Conservation (phyloP, 148 eudicot genomes). For the Camellia japonica region DNA sequence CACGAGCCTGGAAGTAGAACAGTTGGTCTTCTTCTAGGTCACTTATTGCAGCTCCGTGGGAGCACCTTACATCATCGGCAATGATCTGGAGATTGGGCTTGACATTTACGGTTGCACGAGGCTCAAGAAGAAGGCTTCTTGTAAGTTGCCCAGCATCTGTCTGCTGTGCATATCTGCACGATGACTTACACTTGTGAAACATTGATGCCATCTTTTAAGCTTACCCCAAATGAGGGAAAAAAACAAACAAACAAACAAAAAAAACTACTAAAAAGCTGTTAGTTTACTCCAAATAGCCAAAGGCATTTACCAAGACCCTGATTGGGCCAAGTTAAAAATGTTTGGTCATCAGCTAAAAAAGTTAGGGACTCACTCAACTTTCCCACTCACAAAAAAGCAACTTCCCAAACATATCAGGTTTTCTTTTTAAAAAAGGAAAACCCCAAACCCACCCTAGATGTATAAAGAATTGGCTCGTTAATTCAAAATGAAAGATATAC, state of each 20-base stretch:
- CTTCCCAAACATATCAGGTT: too few species aligned
- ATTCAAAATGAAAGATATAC: not conserved
- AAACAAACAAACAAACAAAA: too few species aligned
- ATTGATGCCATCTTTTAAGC: too few species aligned
- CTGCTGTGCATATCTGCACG: constrained; percentile 74
- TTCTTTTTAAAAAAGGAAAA: too few species aligned
- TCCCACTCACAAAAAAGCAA: too few species aligned
- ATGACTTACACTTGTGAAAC: not conserved
- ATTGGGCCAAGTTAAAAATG: too few species aligned
- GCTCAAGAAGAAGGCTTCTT: constrained; percentile 86
- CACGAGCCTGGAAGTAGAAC: constrained; percentile 85
- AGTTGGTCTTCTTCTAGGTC: constrained; percentile 85
- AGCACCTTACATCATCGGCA: constrained; percentile 93
- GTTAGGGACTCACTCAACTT: too few species aligned
- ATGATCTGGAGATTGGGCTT: constrained; percentile 88
- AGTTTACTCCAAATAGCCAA: too few species aligned
- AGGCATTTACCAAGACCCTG: too few species aligned
- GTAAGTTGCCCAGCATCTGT: constrained; percentile 95
- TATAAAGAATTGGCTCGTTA: not conserved
- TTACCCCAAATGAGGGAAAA: too few species aligned
- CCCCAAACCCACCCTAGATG: not conserved
- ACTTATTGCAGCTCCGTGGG: constrained; percentile 92
- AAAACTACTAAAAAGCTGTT: too few species aligned
- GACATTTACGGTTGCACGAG: constrained; percentile 82
- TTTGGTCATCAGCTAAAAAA: too few species aligned